Evolutionary conservation across 2,329 filamentous ascomycete genomes (phyloP).

Genomic region (Sporothrix globosa): DNA sequence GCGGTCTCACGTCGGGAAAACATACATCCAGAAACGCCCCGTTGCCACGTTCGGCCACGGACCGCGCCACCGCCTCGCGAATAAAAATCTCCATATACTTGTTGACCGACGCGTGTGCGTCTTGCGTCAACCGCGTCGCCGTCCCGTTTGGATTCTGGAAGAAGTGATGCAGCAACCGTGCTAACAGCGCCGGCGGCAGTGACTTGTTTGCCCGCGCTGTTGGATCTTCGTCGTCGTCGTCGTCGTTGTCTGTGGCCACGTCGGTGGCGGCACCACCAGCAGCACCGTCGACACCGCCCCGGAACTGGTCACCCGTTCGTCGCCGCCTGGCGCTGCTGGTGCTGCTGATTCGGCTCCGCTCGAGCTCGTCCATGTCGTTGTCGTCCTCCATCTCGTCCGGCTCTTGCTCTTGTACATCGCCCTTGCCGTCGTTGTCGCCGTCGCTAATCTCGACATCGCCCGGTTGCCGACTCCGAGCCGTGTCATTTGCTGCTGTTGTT

Average conservation of each 20-base stretch:
- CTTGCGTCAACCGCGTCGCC: conserved; percentile 72
- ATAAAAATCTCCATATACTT: conserved; percentile 93
- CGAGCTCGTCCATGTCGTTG: conserved; percentile 19
- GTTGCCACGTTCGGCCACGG: conserved; percentile 66
- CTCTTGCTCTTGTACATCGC: conserved; percentile 3
- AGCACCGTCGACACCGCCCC: conserved; percentile 37
- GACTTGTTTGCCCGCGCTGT: conserved; percentile 44
- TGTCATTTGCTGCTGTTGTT: neutral
- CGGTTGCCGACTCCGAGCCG: neutral
- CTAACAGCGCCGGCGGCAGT: conserved; percentile 75
- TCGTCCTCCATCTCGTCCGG: neutral
- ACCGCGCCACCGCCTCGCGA: conserved; percentile 80
- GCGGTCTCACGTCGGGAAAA: neutral
- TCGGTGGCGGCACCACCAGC: conserved; percentile 20
- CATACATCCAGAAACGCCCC: conserved; percentile 74
- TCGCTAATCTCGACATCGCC: conserved; percentile 17
- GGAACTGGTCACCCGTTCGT: conserved; percentile 8
- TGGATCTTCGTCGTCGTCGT: conserved; percentile 40
- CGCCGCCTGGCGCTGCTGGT: neutral
- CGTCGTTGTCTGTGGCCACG: conserved; percentile 36
- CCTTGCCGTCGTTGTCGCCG: conserved; percentile 19
- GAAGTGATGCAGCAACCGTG: conserved; percentile 75
- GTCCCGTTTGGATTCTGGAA: conserved; percentile 63
- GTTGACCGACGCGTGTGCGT: conserved; percentile 74
- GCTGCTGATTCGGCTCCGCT: conserved; percentile 21